phyloP scores from a whole-genome alignment of 2,329 filamentous ascomycete genomes.

The Aspergillus versicolor region DNA sequence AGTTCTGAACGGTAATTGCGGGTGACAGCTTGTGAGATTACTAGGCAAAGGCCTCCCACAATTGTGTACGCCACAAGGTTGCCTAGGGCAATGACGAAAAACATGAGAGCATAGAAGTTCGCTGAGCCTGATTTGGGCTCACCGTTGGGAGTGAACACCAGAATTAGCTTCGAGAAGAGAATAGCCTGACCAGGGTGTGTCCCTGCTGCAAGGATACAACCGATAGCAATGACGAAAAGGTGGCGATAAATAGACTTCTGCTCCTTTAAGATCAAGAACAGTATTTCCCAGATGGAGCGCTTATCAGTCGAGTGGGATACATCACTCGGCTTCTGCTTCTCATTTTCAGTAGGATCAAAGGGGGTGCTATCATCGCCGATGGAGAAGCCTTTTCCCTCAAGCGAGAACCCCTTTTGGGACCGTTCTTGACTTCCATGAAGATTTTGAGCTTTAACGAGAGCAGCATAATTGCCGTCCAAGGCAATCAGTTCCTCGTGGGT shows the following conservation, averaged over 20 bases:
- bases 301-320: background rate
- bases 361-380: constrained; percentile 20
- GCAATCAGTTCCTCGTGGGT: constrained; percentile 78
- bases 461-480: constrained; percentile 71
- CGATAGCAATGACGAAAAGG: background rate
- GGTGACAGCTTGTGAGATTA: constrained; percentile 19
- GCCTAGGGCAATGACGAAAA: constrained; percentile 5
- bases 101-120: constrained; percentile 7
- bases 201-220: constrained; percentile 7
- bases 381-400: constrained; percentile 17
- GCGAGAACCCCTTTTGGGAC: background rate
- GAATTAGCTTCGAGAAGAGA: background rate
- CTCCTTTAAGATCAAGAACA: constrained; percentile 2
- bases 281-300: constrained; percentile 1
- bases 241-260: background rate
- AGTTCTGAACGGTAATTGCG: constrained; percentile 22
- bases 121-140: background rate
- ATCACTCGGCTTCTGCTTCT: background rate
- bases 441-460: constrained; percentile 78
- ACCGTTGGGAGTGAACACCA: background rate
- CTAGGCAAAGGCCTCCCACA: constrained; percentile 33
- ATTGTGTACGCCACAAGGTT: constrained; percentile 40
- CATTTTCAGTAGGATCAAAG: background rate
- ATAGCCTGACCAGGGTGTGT: constrained; percentile 35
- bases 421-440: background rate